These are phyloP conservation scores for Pseudocercospora eumusae DNA, from an alignment of 2,329 filamentous ascomycete genomes.

Conservation along the genomic window DNA sequence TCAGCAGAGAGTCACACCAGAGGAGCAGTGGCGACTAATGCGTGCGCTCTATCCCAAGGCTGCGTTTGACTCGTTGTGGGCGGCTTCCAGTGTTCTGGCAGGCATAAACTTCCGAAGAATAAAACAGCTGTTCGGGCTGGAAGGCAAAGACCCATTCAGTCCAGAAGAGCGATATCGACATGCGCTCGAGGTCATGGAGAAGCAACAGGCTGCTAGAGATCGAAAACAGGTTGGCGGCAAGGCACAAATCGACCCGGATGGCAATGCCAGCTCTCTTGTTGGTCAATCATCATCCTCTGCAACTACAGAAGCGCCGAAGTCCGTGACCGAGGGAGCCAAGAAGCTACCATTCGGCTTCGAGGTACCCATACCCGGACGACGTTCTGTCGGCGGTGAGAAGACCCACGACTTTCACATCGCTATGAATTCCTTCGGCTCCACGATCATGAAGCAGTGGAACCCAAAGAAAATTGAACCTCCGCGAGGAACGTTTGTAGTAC, in stretches of 20 bases:
- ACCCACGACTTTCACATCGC: conserved; percentile 37
- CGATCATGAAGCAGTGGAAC: conserved; percentile 37
- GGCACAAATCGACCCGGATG: conserved; percentile 30
- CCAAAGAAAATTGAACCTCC: conserved; percentile 43
- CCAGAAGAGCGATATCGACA: conserved; percentile 38
- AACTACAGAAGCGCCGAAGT: neutral
- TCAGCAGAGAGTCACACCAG: conserved; percentile 42
- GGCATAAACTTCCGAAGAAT: conserved; percentile 41
- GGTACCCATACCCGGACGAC: conserved; percentile 29
- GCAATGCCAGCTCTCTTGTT: conserved; percentile 19
- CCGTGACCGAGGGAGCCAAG: conserved; percentile 19
- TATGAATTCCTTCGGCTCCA: conserved; percentile 32
- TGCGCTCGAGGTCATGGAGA: conserved; percentile 36
- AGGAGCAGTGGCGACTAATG: conserved; percentile 45
- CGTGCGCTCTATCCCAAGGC: conserved; percentile 44
- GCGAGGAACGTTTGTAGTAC: conserved; percentile 49
- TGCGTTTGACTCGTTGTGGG: conserved; percentile 40
- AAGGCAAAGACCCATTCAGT: conserved; percentile 37
- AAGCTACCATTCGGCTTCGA: conserved; percentile 32
- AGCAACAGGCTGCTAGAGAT: conserved; percentile 31
- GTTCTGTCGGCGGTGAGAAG: conserved; percentile 10
- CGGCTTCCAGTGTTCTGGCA: conserved; percentile 39
- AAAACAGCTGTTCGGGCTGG: conserved; percentile 42
- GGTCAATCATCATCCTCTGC: conserved; percentile 13
- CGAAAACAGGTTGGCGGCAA: conserved; percentile 24